Percentiles rank a stretch among this genome's conserved stretches.
Conservation (phyloP, 2,329 filamentous ascomycete genomes). For the Diaporthe sp. region DNA sequence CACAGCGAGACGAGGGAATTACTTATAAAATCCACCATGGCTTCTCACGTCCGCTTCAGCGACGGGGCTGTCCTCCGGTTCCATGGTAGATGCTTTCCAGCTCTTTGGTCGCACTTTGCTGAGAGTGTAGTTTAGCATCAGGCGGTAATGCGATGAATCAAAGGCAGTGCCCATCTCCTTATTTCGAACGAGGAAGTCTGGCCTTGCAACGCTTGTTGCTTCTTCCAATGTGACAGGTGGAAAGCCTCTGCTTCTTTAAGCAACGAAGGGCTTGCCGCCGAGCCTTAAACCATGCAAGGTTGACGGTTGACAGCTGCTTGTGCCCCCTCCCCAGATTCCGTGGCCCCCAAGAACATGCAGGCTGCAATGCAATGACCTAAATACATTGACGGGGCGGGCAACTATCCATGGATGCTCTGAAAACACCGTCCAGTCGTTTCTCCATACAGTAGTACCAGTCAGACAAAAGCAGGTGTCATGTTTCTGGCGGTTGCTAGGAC, state of each 20-base stretch:
- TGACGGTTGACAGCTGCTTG: constrained; percentile 34
- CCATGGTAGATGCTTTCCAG: neutral
- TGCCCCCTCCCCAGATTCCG: constrained; percentile 3
- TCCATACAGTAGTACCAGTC: neutral
- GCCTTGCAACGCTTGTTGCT: constrained; percentile 16
- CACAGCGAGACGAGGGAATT: neutral
- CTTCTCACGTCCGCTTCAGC: neutral
- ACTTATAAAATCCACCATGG: neutral
- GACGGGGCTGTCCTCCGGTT: neutral
- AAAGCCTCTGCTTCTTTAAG: constrained; percentile 17
- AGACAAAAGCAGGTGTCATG: neutral
- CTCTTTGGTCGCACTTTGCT: neutral
- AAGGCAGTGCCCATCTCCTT: neutral
- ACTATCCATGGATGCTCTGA: neutral
- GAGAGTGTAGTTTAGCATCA: neutral
- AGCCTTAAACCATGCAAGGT: constrained; percentile 31
- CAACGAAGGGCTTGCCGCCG: constrained; percentile 19
- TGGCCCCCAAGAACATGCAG: constrained; percentile 29
- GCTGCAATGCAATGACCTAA: constrained; percentile 34
- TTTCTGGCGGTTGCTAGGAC: neutral
- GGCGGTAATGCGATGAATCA: neutral
- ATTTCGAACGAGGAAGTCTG: neutral
- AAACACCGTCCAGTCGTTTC: constrained; percentile 3
- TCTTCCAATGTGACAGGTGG: constrained; percentile 22
- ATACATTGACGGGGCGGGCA: neutral